phyloP scores from a whole-genome alignment of 83 land plant genomes.

The Picea engelmannii region DNA sequence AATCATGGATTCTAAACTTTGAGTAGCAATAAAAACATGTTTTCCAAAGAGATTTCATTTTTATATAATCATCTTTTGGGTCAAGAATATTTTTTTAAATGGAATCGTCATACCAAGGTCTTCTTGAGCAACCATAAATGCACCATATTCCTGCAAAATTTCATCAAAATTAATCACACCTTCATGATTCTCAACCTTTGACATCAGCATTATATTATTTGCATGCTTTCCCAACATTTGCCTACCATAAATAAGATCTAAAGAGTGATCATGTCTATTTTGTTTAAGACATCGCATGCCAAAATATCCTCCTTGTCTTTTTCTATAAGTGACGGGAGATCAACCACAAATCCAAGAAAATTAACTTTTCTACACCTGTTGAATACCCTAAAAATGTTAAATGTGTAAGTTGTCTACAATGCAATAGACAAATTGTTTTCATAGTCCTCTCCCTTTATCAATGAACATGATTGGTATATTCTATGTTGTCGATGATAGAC shows the following conservation, averaged over 20 bases:
- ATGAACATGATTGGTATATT: too few species aligned
- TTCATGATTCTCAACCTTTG: conserved; percentile 37
- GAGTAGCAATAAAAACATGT: conserved; percentile 54
- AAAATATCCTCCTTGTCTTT: conserved; percentile 47
- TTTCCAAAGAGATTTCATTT: conserved; percentile 51
- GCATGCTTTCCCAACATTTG: conserved; percentile 52
- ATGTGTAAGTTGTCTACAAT: too few species aligned
- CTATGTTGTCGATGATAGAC: too few species aligned
- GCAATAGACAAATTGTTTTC: too few species aligned
- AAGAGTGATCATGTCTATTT: conserved; percentile 53
- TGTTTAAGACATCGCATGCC: conserved; percentile 48
- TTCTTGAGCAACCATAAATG: conserved; percentile 54
- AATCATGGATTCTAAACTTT: conserved; percentile 60
- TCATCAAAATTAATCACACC: conserved; percentile 58
- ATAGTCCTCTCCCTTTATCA: too few species aligned
- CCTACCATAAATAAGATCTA: conserved; percentile 55
- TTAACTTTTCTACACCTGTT: conserved; percentile 40
- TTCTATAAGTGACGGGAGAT: conserved; percentile 53
- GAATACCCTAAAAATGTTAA: too few species aligned
- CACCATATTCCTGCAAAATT: conserved; percentile 44
- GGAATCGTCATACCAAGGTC: conserved; percentile 58
- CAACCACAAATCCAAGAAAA: conserved; percentile 52
- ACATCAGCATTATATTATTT: too few species aligned
- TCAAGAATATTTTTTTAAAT: conserved; percentile 46
- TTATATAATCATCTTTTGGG: conserved; percentile 55